Base-by-base conservation (phyloP, 768 basidiomycete species). In the Pisolithus tinctorius region DNA sequence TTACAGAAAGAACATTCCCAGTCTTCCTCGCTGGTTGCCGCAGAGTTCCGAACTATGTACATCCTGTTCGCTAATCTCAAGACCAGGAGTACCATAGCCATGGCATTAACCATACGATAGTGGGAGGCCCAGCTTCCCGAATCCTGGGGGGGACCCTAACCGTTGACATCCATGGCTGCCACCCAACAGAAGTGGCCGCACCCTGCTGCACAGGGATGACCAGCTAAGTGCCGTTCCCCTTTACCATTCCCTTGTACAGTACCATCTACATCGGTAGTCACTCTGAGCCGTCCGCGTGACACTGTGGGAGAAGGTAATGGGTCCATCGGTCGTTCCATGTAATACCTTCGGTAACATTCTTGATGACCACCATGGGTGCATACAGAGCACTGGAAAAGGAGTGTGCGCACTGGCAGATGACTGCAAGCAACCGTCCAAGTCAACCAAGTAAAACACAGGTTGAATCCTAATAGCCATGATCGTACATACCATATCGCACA, bases 131-230 rank as follows among this genome's bases (percentile, higher is more conserved):
- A 34, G 31, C 11, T 11, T 34, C 11, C 13, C 34, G 11, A 5
- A 13, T 31, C 8, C 30, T 9, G 30, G 30, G 30, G 10, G 11
- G 10, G 30, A 14, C 34, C 11, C 14, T 11, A 34, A 13, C 34
- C 13, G 14, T 34, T 14, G 11, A 34, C 14, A 11, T 34, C 34
- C 34, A 4, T 34, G 34, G 34, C 44, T n/a, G 74, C 71, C 14
- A 77, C 79, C 87, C 87, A 90, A 58, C 88, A 92, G 57, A 76
- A 77, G 68, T 92, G 89, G 0, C 89, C 88, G 67, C 88, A 92
- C 4, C 88, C 89, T 40, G 86, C 79, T 13, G 86, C 85, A 67
- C 89, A 91, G 0, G 74, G 76, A 62, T 86, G 83, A 3, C 83
- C 87, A 11, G 58, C 49, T 45, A 69, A 45, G 7, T 43, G 47